These are phyloP conservation scores for Cladosporium sp. DNA, from an alignment of 2,329 filamentous ascomycete species.

Conservation along the genomic window DNA sequence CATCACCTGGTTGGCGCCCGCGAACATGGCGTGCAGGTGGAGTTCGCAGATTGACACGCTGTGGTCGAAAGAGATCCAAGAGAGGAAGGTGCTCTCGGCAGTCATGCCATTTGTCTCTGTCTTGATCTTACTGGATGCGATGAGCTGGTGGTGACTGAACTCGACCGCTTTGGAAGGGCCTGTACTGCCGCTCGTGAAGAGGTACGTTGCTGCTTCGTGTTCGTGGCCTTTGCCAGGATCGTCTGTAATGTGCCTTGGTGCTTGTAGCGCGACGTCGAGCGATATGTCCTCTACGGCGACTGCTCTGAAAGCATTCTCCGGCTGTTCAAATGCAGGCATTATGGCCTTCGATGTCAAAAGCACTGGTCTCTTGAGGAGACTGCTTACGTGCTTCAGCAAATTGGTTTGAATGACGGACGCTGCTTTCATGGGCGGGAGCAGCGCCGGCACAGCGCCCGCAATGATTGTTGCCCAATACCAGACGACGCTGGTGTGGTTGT, in stretches of 20 bases:
- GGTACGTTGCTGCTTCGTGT: constrained; percentile 18
- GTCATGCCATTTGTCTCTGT: neutral
- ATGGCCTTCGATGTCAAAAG: constrained; percentile 10
- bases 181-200: constrained; percentile 29
- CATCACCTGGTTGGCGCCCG: constrained; percentile 49
- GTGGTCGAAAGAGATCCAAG: constrained; percentile 57
- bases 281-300: neutral
- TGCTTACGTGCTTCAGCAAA: constrained; percentile 34
- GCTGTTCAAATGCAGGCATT: neutral
- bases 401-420: constrained; percentile 30
- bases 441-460: constrained; percentile 41
- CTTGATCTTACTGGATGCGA: constrained; percentile 21
- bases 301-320: neutral
- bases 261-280: neutral
- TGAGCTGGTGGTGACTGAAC: constrained; percentile 30
- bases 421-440: constrained; percentile 39
- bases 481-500: constrained; percentile 40
- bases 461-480: constrained; percentile 46
- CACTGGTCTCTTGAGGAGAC: constrained; percentile 24
- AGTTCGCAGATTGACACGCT: constrained; percentile 54
- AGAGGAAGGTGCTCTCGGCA: constrained; percentile 35
- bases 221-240: constrained; percentile 29
- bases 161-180: constrained; percentile 30
- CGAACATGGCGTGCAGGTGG: constrained; percentile 51
- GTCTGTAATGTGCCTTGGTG: constrained; percentile 18